A percentile compares a stretch with the other conserved stretches of the same genome.
Conservation (phyloP, 2,329 filamentous ascomycete genomes). For the Stylonectria norvegica region DNA sequence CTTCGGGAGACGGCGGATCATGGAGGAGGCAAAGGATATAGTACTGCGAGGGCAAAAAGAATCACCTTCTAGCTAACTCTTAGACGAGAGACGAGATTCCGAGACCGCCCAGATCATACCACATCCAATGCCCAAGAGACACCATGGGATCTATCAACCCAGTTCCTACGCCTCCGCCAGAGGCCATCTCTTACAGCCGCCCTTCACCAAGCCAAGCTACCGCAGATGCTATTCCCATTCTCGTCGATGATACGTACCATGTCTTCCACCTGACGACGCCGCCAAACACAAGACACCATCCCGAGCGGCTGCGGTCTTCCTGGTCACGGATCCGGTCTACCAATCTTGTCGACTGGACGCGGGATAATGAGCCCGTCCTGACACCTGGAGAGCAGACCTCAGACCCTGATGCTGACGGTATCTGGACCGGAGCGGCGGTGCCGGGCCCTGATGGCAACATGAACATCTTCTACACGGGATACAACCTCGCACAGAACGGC, state of each 20-base stretch:
- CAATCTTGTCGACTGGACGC: constrained; percentile 30
- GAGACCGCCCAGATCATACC: too few species aligned
- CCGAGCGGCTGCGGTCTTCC: constrained; percentile 29
- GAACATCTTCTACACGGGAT: constrained; percentile 38
- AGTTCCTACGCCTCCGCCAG: constrained; percentile 25
- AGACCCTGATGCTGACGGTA: constrained; percentile 31
- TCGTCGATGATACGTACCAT: constrained; percentile 36
- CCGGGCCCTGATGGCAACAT: constrained; percentile 30
- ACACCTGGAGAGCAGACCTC: constrained; percentile 16
- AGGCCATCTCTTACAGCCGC: constrained; percentile 26
- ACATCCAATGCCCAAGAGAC: neutral
- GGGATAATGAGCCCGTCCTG: constrained; percentile 25
- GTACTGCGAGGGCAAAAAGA: too few species aligned
- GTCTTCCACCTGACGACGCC: constrained; percentile 35
- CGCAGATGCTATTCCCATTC: constrained; percentile 35
- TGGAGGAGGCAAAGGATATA: too few species aligned
- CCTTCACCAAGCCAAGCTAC: constrained; percentile 28
- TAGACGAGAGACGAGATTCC: too few species aligned
- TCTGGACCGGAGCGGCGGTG: constrained; percentile 35
- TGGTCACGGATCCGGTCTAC: constrained; percentile 32
- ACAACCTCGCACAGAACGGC: constrained; percentile 29
- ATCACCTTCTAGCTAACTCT: too few species aligned
- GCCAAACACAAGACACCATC: constrained; percentile 32
- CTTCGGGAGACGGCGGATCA: too few species aligned
- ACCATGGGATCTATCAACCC: constrained; percentile 19